Evolutionary conservation across 305 asterid species (phyloP).

Genomic region (Fraxinus sp.): DNA sequence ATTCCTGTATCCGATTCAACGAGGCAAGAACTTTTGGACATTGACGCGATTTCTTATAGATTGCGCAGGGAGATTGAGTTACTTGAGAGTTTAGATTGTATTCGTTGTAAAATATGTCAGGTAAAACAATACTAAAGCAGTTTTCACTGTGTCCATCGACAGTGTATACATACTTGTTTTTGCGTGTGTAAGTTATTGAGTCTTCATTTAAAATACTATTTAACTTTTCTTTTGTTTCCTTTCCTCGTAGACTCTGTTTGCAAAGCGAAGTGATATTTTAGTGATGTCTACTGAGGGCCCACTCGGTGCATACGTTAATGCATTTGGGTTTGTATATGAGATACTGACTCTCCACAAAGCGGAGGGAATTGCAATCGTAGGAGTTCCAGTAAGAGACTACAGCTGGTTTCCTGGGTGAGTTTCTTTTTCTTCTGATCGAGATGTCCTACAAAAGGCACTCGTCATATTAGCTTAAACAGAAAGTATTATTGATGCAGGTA

Average conservation of each 20-base stretch:
- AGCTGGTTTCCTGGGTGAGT: conserved; percentile 98
- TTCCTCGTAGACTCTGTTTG: conserved; percentile 56
- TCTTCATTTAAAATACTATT: conserved; percentile 15
- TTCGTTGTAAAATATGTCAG: conserved; percentile 78
- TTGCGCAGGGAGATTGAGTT: conserved; percentile 84
- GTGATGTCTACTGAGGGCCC: conserved; percentile 98
- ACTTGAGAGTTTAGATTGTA: conserved; percentile 73
- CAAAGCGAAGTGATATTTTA: conserved; percentile 81
- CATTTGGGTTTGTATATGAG: conserved; percentile 82
- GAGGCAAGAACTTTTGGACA: conserved; percentile 94
- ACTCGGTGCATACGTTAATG: conserved; percentile 83
- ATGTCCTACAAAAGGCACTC: not conserved
- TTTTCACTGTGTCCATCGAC: not conserved
- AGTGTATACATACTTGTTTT: not conserved
- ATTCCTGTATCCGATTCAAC: conserved; percentile 81
- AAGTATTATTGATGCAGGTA: conserved; percentile 48
- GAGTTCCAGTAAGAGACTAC: conserved; percentile 66
- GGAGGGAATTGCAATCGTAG: conserved; percentile 58
- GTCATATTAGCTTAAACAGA: conserved; percentile 9
- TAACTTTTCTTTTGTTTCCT: conserved; percentile 1
- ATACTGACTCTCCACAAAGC: conserved; percentile 74
- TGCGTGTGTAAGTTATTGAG: not conserved
- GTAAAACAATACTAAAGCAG: conserved; percentile 34
- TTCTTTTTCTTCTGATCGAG: conserved; percentile 13
- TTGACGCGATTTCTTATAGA: conserved; percentile 87